These are phyloP conservation scores for Naganishia vishniacii DNA, from an alignment of 768 basidiomycete species.

Conservation along the genomic window DNA sequence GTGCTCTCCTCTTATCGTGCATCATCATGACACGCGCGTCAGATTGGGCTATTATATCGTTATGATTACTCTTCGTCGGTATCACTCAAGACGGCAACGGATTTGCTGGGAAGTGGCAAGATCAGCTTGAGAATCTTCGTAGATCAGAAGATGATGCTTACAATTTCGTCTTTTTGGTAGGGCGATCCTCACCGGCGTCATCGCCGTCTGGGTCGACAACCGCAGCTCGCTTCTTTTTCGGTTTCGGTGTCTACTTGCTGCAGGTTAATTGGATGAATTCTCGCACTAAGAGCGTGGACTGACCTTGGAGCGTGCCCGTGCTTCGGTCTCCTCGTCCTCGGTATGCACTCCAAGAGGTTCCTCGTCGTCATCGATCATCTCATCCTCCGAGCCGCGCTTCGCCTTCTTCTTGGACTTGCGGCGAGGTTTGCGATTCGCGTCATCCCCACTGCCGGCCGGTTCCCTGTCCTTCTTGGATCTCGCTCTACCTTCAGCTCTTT, in stretches of 20 bases:
- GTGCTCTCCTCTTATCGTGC: too few species aligned
- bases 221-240: conserved; percentile 39
- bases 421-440: conserved; percentile 32
- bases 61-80: conserved; percentile 13
- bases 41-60: too few species aligned
- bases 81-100: conserved; percentile 20
- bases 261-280: conserved; percentile 25
- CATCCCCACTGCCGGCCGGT: conserved; percentile 27
- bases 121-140: background rate
- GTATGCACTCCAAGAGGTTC: conserved; percentile 22
- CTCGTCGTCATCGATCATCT: conserved; percentile 58
- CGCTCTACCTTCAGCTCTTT: conserved; percentile 15
- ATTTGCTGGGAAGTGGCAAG: background rate
- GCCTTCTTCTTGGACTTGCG: conserved; percentile 28
- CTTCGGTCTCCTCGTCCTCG: conserved; percentile 25
- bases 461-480: conserved; percentile 23
- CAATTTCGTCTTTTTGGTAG: conserved; percentile 28
- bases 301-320: conserved; percentile 24
- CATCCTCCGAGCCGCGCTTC: conserved; percentile 46
- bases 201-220: conserved; percentile 43
- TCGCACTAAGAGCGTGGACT: conserved; percentile 2
- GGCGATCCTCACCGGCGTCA: conserved; percentile 30
- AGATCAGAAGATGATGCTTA: background rate
- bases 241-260: conserved; percentile 11
- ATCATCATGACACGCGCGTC: too few species aligned